Conservation (phyloP, 148 eudicot species). For the Chenopodium quinoa region DNA sequence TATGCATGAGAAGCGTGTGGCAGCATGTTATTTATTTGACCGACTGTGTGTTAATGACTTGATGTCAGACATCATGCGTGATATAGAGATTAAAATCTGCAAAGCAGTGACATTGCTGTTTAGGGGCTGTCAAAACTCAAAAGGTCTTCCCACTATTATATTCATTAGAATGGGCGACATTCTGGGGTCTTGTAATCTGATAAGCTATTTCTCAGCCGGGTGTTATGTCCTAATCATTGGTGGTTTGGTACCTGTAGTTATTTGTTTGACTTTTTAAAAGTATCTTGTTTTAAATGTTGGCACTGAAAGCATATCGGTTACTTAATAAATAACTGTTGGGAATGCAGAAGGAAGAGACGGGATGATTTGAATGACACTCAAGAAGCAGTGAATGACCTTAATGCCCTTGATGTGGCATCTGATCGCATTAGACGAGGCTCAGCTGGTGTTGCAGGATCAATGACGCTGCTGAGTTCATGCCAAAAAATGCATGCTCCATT, state of each 20-base stretch:
- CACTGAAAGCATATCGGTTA: background rate
- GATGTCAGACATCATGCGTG: too few species aligned
- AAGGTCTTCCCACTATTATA: too few species aligned
- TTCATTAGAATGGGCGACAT: too few species aligned
- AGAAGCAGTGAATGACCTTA: constrained; percentile 28
- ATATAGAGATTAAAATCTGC: too few species aligned
- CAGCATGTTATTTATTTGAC: too few species aligned
- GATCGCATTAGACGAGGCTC: constrained; percentile 61
- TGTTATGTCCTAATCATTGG: background rate
- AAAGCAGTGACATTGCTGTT: too few species aligned
- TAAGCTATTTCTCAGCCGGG: background rate
- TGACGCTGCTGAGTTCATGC: constrained; percentile 70
- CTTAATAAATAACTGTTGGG: constrained; percentile 8
- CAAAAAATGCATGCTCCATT: constrained; percentile 83
- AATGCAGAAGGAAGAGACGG: constrained; percentile 31
- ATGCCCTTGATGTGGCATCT: constrained; percentile 30
- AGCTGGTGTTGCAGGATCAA: constrained; percentile 57
- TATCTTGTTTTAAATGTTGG: background rate
- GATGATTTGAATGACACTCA: constrained; percentile 27
- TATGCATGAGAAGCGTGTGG: too few species aligned
- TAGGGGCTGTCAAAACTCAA: too few species aligned
- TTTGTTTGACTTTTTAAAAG: background rate
- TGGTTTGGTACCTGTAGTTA: background rate
- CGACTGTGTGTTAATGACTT: too few species aligned
- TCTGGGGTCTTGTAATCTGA: too few species aligned